These are phyloP conservation scores for Fraxinus paxiana DNA, from an alignment of 305 asterid genomes.

Conservation along the genomic window DNA sequence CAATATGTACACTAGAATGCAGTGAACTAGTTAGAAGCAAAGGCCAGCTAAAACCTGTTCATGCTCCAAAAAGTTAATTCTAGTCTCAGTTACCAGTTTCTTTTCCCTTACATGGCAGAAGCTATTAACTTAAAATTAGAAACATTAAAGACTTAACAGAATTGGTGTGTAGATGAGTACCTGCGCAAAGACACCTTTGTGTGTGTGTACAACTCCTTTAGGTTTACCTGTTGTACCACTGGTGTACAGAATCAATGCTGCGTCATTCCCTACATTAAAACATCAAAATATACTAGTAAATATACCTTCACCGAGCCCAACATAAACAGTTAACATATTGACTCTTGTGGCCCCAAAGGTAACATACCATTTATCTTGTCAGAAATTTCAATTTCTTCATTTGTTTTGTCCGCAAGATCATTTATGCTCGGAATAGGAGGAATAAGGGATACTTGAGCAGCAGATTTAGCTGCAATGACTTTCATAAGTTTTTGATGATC, in stretches of 20 bases:
- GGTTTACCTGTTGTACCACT: conserved; percentile 99
- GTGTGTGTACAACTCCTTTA: conserved; percentile 99
- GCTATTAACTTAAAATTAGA: background rate
- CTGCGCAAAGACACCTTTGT: conserved; percentile 83
- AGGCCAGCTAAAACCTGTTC: background rate
- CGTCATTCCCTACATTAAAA: conserved; percentile 54
- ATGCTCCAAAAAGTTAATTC: background rate
- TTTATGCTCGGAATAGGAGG: conserved; percentile 46
- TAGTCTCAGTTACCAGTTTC: background rate
- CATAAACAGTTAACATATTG: conserved; percentile 6
- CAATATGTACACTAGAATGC: background rate
- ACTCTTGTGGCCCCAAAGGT: conserved; percentile 10
- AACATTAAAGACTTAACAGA: background rate
- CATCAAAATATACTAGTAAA: conserved; percentile 21
- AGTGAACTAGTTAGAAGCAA: background rate
- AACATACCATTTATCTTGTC: conserved; percentile 44
- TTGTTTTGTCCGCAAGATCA: conserved; percentile 24
- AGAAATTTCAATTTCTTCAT: conserved; percentile 32
- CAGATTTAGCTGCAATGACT: conserved; percentile 72
- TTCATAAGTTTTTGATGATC: conserved; percentile 82
- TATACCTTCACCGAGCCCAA: background rate
- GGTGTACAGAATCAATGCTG: conserved; percentile 85
- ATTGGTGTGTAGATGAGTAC: conserved; percentile 35
- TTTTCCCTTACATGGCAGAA: background rate
- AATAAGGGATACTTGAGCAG: conserved; percentile 67